Base-by-base conservation (phyloP, 768 basidiomycete species). In the Rhodosporidiobolus odoratus region DNA sequence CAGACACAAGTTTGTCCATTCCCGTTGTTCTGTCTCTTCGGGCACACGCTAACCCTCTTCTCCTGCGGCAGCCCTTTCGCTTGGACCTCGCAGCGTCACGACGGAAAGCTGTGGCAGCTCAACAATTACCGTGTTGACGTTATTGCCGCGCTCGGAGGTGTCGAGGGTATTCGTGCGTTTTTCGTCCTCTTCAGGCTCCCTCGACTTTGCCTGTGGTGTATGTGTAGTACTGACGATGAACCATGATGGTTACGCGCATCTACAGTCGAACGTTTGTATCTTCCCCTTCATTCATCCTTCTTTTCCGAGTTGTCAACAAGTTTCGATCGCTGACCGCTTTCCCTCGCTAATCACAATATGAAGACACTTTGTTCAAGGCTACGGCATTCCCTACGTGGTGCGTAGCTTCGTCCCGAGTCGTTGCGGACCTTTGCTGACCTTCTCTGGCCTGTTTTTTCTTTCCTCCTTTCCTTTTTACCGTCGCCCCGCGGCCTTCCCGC, bases 51-150 rank as follows among this genome's bases (percentile, higher is more conserved):
- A 35, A 59, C 63, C 61, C 74, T 62, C 74, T 66, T 7, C 72
- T 78, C n/a, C n/a, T n/a, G n/a, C n/a, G n/a, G n/a, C n/a, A n/a
- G n/a, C 78, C 96, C 95, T 1, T 98, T 97, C 87, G 93, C 91
- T 91, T 99, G 96, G 96, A 98, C 95, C 13, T 92, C 90, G 13
- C 94, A 97, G 78, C 87, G 96, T 10, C 95, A 74, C 69, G 75
- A 78, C 59, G 77, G 77, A 53, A 77, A 77, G 72, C 74, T 77
- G 13, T 72, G 93, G 92, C 91, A 96, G 75, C 82, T 99, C 65
- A 97, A 97, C 83, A 94, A 94, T 80, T 99, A 98, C 82, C 90
- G 96, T 71, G 92, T 98, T 59, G 96, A 99, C 78, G 94, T 96
- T 37, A 98, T 97, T 75, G 92, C 94, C n/a, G 95, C 95, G 19